Percentiles rank a stretch among this genome's conserved stretches.
Conservation (phyloP, 768 basidiomycete species). For the Amanita pallidorosea region DNA sequence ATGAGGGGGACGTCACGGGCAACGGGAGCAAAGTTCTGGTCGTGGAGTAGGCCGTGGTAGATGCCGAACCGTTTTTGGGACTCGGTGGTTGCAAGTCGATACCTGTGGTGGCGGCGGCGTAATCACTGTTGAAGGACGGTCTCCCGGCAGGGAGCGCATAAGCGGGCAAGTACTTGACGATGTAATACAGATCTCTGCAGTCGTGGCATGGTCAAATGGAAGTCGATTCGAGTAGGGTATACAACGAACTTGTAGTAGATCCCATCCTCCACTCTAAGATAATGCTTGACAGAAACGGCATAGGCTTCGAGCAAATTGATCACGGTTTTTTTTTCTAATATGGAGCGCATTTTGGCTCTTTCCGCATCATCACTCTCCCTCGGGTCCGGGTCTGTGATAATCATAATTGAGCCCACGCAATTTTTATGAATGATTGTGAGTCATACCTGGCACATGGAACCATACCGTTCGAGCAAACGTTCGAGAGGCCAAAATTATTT, state of each 20-base stretch:
- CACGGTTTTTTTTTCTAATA: conserved; percentile 60
- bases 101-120: not conserved
- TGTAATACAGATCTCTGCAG: conserved; percentile 48
- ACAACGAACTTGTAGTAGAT: conserved; percentile 29
- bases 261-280: conserved; percentile 49
- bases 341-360: conserved; percentile 29
- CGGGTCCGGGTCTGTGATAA: conserved; percentile 13
- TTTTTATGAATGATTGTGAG: not conserved
- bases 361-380: conserved; percentile 12
- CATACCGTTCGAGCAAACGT: conserved; percentile 52
- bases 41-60: conserved; percentile 12
- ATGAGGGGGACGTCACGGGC: not conserved
- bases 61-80: not conserved
- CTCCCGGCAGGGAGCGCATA: conserved; percentile 46
- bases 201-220: not conserved
- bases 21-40: not conserved
- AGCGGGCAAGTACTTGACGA: conserved; percentile 63
- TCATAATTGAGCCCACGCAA: not conserved
- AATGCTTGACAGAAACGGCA: conserved; percentile 59
- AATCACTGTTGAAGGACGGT: conserved; percentile 15
- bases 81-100: not conserved
- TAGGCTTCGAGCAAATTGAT: conserved; percentile 62
- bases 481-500: conserved; percentile 47
- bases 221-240: not conserved
- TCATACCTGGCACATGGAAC: conserved; percentile 53